phyloP scores from a whole-genome alignment of 1,284 basidiomycete genomes.

The Puccinia polysora region DNA sequence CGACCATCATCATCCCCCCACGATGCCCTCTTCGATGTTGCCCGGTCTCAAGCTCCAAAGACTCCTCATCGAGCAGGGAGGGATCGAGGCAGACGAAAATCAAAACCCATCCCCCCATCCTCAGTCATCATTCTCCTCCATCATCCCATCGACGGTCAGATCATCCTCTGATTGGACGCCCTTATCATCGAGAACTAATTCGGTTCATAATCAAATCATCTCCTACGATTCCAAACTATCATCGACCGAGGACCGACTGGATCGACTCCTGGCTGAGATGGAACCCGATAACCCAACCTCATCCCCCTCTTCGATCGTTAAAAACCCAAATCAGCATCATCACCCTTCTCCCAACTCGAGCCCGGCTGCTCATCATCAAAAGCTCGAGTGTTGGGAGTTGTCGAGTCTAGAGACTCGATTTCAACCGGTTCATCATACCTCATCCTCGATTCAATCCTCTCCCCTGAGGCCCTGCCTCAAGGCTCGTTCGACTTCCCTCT shows the following conservation, averaged over 20 bases:
- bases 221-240: not conserved
- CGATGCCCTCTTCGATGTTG: not conserved
- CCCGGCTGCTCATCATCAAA: not conserved
- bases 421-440: not conserved
- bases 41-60: constrained; percentile 3
- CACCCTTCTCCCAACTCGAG: not conserved
- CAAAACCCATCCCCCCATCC: not conserved
- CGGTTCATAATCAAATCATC: not conserved
- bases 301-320: not conserved
- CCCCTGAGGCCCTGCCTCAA: constrained; percentile 1
- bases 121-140: not conserved
- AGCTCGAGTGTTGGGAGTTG: constrained; percentile 3
- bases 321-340: not conserved
- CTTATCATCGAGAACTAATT: not conserved
- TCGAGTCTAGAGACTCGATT: not conserved
- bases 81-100: not conserved
- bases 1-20: not conserved
- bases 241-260: not conserved
- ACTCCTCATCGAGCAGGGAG: not conserved
- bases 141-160: not conserved
- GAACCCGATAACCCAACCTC: too few species aligned
- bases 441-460: not conserved
- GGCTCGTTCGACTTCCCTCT: not conserved
- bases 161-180: not conserved
- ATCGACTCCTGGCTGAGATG: constrained; percentile 24